These are phyloP conservation scores for Pseudocercospora musae DNA, from an alignment of 2,329 filamentous ascomycete species.

Conservation along the genomic window DNA sequence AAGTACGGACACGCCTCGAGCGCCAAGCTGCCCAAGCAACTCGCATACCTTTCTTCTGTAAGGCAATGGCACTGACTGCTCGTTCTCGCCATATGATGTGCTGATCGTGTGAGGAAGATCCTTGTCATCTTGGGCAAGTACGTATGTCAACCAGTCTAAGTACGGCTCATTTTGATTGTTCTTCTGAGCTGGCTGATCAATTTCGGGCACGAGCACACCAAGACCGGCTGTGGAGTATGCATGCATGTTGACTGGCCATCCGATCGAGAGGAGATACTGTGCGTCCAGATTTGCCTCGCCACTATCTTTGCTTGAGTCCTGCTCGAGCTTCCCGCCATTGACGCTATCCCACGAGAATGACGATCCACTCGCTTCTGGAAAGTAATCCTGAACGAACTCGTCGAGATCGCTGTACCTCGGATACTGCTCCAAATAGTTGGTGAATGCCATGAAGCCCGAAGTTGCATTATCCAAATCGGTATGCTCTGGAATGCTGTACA, in stretches of 20 bases:
- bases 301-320: constrained; percentile 41
- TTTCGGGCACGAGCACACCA: constrained; percentile 47
- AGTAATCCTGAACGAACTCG: constrained; percentile 53
- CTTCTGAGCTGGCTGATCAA: constrained; percentile 34
- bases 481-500: constrained; percentile 50
- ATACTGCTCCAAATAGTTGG: constrained; percentile 47
- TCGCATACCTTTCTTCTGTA: constrained; percentile 62
- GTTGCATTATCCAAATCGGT: constrained; percentile 46
- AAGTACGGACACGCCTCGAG: constrained; percentile 60
- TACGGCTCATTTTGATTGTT: constrained; percentile 64
- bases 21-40: constrained; percentile 61
- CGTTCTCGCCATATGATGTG: constrained; percentile 64
- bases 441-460: constrained; percentile 43
- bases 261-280: constrained; percentile 58
- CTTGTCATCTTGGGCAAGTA: constrained; percentile 52
- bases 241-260: constrained; percentile 52
- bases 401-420: constrained; percentile 54
- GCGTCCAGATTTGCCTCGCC: constrained; percentile 62
- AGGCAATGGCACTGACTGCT: constrained; percentile 57
- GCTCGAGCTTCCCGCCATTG: constrained; percentile 51
- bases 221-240: constrained; percentile 58
- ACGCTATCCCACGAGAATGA: constrained; percentile 57
- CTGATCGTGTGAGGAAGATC: constrained; percentile 60
- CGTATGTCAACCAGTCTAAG: constrained; percentile 57
- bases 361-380: constrained; percentile 45